Evolutionary conservation across 2,329 filamentous ascomycete genomes (phyloP).

Genomic region (Penicillium thymicola): DNA sequence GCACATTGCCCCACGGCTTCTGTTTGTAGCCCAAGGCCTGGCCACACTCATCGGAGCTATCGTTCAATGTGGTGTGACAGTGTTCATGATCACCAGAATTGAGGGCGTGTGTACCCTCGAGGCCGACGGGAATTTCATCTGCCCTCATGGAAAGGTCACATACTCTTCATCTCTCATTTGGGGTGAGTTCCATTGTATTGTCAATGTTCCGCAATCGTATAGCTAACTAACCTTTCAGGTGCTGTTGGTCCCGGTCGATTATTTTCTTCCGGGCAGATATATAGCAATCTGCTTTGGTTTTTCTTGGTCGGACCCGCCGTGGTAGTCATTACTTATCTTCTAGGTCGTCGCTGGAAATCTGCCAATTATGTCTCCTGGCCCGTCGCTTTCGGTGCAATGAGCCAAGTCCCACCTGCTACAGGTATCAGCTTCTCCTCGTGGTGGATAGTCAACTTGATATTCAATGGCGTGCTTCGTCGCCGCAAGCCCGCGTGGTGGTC

Average conservation of each 20-base stretch:
- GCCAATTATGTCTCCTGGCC: constrained; percentile 66
- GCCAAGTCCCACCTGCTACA: constrained; percentile 64
- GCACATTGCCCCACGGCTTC: constrained; percentile 47
- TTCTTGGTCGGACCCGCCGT: constrained; percentile 64
- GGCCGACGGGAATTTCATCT: constrained; percentile 57
- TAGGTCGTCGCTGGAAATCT: constrained; percentile 59
- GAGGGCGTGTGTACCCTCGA: constrained; percentile 53
- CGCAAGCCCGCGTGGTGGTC: constrained; percentile 48
- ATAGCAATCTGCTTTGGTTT: constrained; percentile 65
- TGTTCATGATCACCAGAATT: constrained; percentile 49
- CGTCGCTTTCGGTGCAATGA: constrained; percentile 64
- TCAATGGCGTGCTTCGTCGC: constrained; percentile 46
- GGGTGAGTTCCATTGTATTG: constrained; percentile 43
- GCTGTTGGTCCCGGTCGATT: constrained; percentile 67
- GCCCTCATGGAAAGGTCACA: constrained; percentile 56
- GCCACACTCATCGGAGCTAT: constrained; percentile 50
- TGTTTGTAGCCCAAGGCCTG: constrained; percentile 51
- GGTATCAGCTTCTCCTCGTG: constrained; percentile 69
- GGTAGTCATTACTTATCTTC: constrained; percentile 58
- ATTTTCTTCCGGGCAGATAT: constrained; percentile 61
- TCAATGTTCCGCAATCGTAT: background rate
- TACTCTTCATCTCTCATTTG: constrained; percentile 70
- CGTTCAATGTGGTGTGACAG: constrained; percentile 50
- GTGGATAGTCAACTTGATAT: constrained; percentile 51
- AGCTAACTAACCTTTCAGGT: constrained; percentile 22